These are phyloP conservation scores for Rhododendron ferrugineum DNA, from an alignment of 148 eudicot genomes.

Conservation along the genomic window DNA sequence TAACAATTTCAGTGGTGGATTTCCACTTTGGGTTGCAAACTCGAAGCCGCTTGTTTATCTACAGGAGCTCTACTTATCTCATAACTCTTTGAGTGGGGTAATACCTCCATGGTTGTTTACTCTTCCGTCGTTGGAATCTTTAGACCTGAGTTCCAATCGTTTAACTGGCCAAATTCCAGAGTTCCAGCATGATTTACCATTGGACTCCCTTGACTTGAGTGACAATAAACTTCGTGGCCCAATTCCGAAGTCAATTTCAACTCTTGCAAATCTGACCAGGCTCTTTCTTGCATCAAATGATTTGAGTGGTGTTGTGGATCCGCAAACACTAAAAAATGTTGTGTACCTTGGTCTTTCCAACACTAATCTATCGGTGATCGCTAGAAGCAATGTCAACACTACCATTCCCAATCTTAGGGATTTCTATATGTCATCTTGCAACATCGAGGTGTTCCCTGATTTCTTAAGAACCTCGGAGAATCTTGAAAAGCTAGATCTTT, in stretches of 20 bases:
- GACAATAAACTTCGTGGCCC: conserved; percentile 8
- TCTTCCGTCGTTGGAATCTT: neutral
- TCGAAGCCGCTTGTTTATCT: neutral
- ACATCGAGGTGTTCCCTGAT: conserved; percentile 11
- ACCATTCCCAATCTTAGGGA: neutral
- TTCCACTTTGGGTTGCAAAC: neutral
- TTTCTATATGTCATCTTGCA: conserved; percentile 19
- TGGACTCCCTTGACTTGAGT: neutral
- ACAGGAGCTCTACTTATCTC: neutral
- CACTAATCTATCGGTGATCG: conserved; percentile 3
- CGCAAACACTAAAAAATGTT: neutral
- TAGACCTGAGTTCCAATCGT: conserved; percentile 5
- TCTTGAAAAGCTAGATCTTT: neutral
- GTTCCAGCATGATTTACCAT: neutral
- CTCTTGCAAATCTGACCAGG: neutral
- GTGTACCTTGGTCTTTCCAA: neutral
- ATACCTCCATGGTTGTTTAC: conserved; percentile 24
- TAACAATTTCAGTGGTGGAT: neutral
- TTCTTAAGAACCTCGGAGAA: neutral
- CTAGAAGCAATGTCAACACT: neutral
- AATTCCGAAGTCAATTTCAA: neutral
- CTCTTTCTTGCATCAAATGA: conserved; percentile 18
- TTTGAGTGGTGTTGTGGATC: conserved; percentile 18
- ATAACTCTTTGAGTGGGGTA: conserved; percentile 18
- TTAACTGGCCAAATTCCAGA: conserved; percentile 16